Evolutionary conservation across 495 filamentous ascomycete genomes (phyloP).

Genomic region (Penicillium coffeae): DNA sequence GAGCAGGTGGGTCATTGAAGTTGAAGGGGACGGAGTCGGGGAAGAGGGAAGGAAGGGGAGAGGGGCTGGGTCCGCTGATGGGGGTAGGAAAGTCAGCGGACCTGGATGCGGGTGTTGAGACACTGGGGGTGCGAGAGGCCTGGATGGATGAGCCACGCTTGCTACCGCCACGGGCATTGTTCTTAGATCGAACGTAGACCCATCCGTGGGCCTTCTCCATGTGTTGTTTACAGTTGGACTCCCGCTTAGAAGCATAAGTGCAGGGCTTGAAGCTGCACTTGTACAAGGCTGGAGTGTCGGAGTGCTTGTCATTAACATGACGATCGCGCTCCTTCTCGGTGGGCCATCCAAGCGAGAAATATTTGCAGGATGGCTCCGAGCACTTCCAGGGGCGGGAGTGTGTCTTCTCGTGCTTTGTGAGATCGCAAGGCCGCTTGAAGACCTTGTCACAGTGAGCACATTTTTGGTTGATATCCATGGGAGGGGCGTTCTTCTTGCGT

Average conservation of each 20-base stretch:
- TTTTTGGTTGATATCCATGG: slow-evolving; percentile 71
- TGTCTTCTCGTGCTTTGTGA: slow-evolving; percentile 96
- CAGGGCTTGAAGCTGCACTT: slow-evolving; percentile 82
- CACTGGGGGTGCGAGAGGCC: slow-evolving; percentile 38
- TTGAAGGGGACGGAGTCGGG: slow-evolving; percentile 20
- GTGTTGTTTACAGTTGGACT: slow-evolving; percentile 98
- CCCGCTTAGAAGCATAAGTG: slow-evolving; percentile 89
- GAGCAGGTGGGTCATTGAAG: slow-evolving; percentile 29
- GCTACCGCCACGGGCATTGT: slow-evolving; percentile 64
- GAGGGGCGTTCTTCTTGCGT: slow-evolving; percentile 71
- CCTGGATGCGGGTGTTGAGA: slow-evolving; percentile 50
- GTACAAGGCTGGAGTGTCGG: slow-evolving; percentile 67
- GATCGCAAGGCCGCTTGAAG: slow-evolving; percentile 87
- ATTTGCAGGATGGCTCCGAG: slow-evolving; percentile 73
- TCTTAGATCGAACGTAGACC: slow-evolving; percentile 86
- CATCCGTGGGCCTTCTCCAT: slow-evolving; percentile 98
- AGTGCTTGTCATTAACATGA: slow-evolving; percentile 94
- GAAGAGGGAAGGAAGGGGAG: slow-evolving; percentile 17
- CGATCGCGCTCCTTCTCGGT: slow-evolving; percentile 97
- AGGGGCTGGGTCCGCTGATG: slow-evolving; percentile 22
- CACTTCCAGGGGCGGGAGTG: slow-evolving; percentile 97
- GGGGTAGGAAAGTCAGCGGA: slow-evolving; percentile 34
- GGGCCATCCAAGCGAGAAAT: slow-evolving; percentile 81
- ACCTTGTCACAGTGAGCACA: slow-evolving; percentile 80
- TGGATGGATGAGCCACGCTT: slow-evolving; percentile 32